Percentiles rank a stretch among this genome's conserved stretches.
Evolutionary conservation across 345 rosid species (phyloP).

Genomic region (Gossypium anomalum): DNA sequence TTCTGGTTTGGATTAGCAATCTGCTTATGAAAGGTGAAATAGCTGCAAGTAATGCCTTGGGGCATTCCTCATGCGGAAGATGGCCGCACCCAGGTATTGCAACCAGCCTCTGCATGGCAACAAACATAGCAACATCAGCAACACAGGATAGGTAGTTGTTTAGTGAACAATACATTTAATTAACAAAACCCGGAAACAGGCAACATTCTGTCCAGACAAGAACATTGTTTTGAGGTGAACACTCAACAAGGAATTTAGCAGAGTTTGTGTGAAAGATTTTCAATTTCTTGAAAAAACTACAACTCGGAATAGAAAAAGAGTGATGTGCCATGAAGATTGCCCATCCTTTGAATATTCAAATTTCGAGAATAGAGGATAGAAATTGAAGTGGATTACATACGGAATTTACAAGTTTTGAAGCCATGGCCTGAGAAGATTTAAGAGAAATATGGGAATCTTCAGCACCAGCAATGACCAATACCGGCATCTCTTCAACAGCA

Average conservation of each 20-base stretch:
- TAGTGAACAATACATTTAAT: not conserved
- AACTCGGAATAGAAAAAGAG: not conserved
- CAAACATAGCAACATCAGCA: not conserved
- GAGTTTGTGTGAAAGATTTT: not conserved
- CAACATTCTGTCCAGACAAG: not conserved
- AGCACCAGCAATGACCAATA: constrained; percentile 78
- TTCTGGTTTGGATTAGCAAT: constrained; percentile 44
- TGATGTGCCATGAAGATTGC: not conserved
- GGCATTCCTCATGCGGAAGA: constrained; percentile 99
- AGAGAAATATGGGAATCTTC: constrained; percentile 85
- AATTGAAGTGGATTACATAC: constrained; percentile 42
- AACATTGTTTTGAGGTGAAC: not conserved
- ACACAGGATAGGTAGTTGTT: not conserved
- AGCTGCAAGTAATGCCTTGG: constrained; percentile 85
- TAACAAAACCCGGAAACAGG: not conserved
- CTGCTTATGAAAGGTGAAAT: constrained; percentile 73
- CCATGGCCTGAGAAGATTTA: constrained; percentile 78
- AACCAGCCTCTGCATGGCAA: constrained; percentile 70
- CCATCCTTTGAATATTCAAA: not conserved
- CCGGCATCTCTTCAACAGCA: constrained; percentile 64
- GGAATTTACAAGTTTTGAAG: constrained; percentile 81
- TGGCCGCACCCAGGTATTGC: constrained; percentile 96
- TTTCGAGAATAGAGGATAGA: not conserved
- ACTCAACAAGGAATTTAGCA: not conserved
- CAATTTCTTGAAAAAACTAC: not conserved